phyloP scores from a whole-genome alignment of 148 eudicot genomes.

The Arctostaphylos glauca region DNA sequence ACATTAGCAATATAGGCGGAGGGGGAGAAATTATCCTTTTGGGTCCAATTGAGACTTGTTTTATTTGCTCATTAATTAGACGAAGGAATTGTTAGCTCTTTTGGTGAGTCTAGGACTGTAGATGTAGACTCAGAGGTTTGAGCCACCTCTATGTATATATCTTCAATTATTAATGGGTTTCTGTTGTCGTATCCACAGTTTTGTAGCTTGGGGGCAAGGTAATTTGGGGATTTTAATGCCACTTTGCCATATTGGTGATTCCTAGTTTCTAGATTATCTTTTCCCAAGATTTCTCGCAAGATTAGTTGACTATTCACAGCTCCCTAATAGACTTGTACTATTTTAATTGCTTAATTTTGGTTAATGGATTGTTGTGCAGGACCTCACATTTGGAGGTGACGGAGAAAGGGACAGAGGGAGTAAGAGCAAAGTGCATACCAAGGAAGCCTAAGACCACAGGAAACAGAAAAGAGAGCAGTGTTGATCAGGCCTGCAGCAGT shows the following conservation, averaged over 20 bases:
- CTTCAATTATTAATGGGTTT: too few species aligned
- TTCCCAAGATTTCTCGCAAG: neutral
- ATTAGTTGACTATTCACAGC: neutral
- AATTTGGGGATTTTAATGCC: neutral
- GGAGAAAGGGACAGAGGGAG: conserved; percentile 31
- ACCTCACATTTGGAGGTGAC: conserved; percentile 26
- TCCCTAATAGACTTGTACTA: neutral
- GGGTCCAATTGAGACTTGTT: too few species aligned
- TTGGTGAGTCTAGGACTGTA: too few species aligned
- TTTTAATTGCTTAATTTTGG: neutral
- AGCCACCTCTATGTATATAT: too few species aligned
- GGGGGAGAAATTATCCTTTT: neutral
- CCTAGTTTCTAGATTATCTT: neutral
- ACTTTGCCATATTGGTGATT: neutral
- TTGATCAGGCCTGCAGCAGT: neutral
- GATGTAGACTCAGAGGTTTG: too few species aligned
- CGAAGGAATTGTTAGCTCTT: too few species aligned
- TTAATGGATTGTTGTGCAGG: conserved; percentile 20
- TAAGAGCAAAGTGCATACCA: conserved; percentile 35
- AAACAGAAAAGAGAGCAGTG: neutral
- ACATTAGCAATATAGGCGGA: neutral
- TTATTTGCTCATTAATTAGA: too few species aligned
- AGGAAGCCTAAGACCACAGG: conserved; percentile 26
- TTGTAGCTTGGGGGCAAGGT: neutral
- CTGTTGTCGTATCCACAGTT: too few species aligned